Evolutionary conservation across 2,329 filamentous ascomycete genomes (phyloP).

Genomic region (Aspergillus tanneri): DNA sequence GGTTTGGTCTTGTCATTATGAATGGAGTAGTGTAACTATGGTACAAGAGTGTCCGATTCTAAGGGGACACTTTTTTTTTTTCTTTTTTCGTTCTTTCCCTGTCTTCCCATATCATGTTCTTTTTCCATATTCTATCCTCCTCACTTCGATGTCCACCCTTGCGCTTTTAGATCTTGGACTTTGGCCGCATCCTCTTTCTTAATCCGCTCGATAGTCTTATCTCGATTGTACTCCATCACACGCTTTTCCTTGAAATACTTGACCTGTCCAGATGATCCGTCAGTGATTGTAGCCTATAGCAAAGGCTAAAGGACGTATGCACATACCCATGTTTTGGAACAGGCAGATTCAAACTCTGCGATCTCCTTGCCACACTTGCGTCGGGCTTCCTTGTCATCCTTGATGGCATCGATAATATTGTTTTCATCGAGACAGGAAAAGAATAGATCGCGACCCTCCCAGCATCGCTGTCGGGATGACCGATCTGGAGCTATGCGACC

Average conservation of each 20-base stretch:
- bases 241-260: slow-evolving; percentile 98
- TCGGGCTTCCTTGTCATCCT: slow-evolving; percentile 55
- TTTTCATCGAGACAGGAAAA: slow-evolving; percentile 83
- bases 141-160: slow-evolving; percentile 37
- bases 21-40: slow-evolving; percentile 14
- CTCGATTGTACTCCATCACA: slow-evolving; percentile 87
- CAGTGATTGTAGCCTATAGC: neutral
- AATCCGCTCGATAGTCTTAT: slow-evolving; percentile 72
- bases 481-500: slow-evolving; percentile 80
- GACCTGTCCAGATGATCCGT: slow-evolving; percentile 57
- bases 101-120: neutral
- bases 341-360: slow-evolving; percentile 75
- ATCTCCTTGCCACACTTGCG: slow-evolving; percentile 62
- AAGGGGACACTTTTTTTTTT: slow-evolving; percentile 6
- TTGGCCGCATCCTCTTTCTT: slow-evolving; percentile 69
- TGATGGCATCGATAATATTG: slow-evolving; percentile 73
- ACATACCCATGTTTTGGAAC: slow-evolving; percentile 85
- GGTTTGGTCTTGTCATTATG: slow-evolving; percentile 7
- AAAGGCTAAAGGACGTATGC: neutral
- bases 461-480: slow-evolving; percentile 77
- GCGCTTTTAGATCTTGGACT: slow-evolving; percentile 50
- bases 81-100: slow-evolving; percentile 17
- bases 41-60: slow-evolving; percentile 15
- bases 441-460: slow-evolving; percentile 84
- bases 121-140: slow-evolving; percentile 1